These are phyloP conservation scores for Hanseniaspora meyeri DNA, from an alignment of 805 yeast genomes.

Conservation along the genomic window DNA sequence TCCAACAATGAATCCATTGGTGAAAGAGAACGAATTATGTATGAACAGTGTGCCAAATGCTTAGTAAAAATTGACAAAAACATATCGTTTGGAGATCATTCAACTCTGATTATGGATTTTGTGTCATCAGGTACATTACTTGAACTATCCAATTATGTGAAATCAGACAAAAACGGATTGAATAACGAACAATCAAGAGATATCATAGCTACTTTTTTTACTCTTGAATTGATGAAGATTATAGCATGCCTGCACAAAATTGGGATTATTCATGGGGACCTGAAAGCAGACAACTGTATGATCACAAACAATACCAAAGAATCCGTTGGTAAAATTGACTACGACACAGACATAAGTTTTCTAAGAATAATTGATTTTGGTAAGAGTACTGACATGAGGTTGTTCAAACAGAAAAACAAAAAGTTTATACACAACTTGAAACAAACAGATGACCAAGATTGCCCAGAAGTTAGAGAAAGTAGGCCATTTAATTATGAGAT, in stretches of 20 bases:
- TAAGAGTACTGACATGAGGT: slow-evolving; percentile 55
- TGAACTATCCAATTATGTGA: slow-evolving; percentile 48
- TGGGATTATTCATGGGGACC: slow-evolving; percentile 71
- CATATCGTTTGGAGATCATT: slow-evolving; percentile 46
- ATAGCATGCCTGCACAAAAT: slow-evolving; percentile 50
- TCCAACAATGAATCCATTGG: slow-evolving; percentile 8
- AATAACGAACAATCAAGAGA: slow-evolving; percentile 40
- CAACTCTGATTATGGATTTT: slow-evolving; percentile 54
- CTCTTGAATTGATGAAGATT: slow-evolving; percentile 50
- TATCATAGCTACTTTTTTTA: slow-evolving; percentile 44
- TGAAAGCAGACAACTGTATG: slow-evolving; percentile 82
- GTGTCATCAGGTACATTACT: slow-evolving; percentile 59
- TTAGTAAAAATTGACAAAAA: slow-evolving; percentile 13
- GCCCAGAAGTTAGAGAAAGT: slow-evolving; percentile 51
- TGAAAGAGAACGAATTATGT: too few relatives aligned
- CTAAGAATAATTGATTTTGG: slow-evolving; percentile 61
- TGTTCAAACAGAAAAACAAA: slow-evolving; percentile 37
- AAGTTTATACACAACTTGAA: slow-evolving; percentile 50
- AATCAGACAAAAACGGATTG: slow-evolving; percentile 20
- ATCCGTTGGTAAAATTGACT: slow-evolving; percentile 25
- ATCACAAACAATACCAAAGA: slow-evolving; percentile 26
- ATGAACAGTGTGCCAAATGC: slow-evolving; percentile 22
- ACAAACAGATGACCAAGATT: slow-evolving; percentile 49
- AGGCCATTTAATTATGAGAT: slow-evolving; percentile 65
- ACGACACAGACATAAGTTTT: not conserved